Conservation (phyloP, 495 filamentous ascomycete species). For the Penicillium cosmopolitanum region DNA sequence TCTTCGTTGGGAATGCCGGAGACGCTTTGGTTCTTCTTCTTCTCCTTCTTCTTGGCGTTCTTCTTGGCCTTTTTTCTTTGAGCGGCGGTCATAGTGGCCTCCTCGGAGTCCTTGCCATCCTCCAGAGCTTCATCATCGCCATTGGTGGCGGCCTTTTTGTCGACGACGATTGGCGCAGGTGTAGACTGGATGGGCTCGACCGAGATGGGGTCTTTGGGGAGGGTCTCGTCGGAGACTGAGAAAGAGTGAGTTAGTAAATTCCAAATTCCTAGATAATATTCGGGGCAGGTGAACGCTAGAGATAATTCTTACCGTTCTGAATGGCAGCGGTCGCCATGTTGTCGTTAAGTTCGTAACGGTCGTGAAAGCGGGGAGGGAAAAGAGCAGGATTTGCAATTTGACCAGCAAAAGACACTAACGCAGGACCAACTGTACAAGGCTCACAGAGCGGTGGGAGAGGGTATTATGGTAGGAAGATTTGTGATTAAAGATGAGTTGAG, state of each 20-base stretch:
- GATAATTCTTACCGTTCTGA: constrained; percentile 21
- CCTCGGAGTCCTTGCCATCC: not conserved
- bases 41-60: constrained; percentile 26
- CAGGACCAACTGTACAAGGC: constrained; percentile 30
- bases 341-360: constrained; percentile 28
- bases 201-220: constrained; percentile 25
- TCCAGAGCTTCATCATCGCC: constrained; percentile 9
- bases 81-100: constrained; percentile 13
- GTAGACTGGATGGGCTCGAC: constrained; percentile 15
- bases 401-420: constrained; percentile 31
- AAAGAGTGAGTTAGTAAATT: not conserved
- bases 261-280: not conserved
- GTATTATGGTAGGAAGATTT: constrained; percentile 1
- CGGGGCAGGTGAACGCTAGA: not conserved
- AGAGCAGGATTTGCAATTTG: constrained; percentile 28
- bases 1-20: constrained; percentile 12
- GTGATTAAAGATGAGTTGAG: constrained; percentile 8
- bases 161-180: constrained; percentile 16
- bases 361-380: constrained; percentile 23
- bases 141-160: constrained; percentile 18
- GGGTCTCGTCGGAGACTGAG: constrained; percentile 27
- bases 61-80: constrained; percentile 27
- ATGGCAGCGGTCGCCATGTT: constrained; percentile 31
- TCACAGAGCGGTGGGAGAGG: constrained; percentile 21
- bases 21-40: constrained; percentile 16